Conservation (phyloP, 1,139 yeast species). For the Pichia sp. region DNA sequence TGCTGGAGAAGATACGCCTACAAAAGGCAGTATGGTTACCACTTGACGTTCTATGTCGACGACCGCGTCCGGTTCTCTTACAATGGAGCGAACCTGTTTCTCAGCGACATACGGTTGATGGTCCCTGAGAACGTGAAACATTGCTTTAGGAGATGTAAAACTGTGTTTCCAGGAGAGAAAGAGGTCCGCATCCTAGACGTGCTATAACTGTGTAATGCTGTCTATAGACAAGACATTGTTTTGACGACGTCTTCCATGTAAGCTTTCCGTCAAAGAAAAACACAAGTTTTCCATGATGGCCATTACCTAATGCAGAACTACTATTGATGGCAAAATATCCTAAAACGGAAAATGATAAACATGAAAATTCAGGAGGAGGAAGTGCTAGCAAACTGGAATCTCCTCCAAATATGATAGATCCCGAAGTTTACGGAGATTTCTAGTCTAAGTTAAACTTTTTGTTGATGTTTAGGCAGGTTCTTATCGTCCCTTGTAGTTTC, state of each 20-base stretch:
- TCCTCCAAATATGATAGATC: too few relatives aligned
- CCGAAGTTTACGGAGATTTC: too few relatives aligned
- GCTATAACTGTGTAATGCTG: not conserved
- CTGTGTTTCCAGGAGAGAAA: conserved; percentile 7
- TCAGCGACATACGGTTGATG: conserved; percentile 5
- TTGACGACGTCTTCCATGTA: too few relatives aligned
- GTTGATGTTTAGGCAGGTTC: too few relatives aligned
- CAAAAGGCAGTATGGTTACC: conserved; percentile 4
- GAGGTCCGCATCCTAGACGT: not conserved
- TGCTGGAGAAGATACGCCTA: conserved; percentile 10
- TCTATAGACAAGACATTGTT: too few relatives aligned
- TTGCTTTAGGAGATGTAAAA: conserved; percentile 10
- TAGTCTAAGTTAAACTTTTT: too few relatives aligned
- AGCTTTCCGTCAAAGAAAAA: too few relatives aligned
- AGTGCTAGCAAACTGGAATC: too few relatives aligned
- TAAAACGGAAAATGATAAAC: conserved; percentile 15
- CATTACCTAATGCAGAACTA: not conserved
- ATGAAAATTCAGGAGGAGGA: not conserved
- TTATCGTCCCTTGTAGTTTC: not conserved
- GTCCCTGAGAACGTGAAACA: conserved; percentile 7
- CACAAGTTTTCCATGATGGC: not conserved
- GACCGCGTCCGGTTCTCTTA: conserved; percentile 5
- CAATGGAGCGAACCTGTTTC: not conserved
- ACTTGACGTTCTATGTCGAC: conserved; percentile 13
- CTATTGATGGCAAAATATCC: conserved; percentile 5